These are phyloP conservation scores for Oryza meridionalis DNA, from an alignment of 176 grass and related monocot species.

Conservation along the genomic window DNA sequence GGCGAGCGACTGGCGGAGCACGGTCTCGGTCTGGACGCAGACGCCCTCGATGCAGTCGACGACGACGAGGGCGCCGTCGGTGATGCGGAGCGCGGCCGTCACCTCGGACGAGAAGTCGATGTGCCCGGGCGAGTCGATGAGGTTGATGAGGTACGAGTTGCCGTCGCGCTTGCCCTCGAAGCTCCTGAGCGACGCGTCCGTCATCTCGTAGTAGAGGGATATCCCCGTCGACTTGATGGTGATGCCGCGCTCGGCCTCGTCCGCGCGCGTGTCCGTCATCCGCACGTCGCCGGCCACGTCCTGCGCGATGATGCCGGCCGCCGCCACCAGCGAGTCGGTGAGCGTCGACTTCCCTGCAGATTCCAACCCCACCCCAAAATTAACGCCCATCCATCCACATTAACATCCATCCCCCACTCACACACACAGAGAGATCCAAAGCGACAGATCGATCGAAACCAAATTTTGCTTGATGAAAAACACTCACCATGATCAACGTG, in stretches of 20 bases:
- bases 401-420: too few species aligned
- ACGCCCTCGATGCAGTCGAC: not conserved
- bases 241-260: too few species aligned
- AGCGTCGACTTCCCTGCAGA: too few species aligned
- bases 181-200: too few species aligned
- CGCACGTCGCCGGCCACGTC: not conserved
- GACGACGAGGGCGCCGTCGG: not conserved
- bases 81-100: not conserved
- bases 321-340: not conserved
- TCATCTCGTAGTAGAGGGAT: not conserved
- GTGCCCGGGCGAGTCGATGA: too few species aligned
- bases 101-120: not conserved
- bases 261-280: too few species aligned
- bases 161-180: too few species aligned
- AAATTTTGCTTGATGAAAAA: too few species aligned
- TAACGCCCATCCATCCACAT: too few species aligned
- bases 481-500: not conserved
- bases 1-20: not conserved
- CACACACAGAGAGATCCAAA: too few species aligned
- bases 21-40: not conserved
- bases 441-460: too few species aligned
- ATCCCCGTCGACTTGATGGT: not conserved
- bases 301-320: not conserved
- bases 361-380: too few species aligned
- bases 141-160: not conserved